A percentile compares a stretch with the other conserved stretches of the same genome.
phyloP scores from a whole-genome alignment of 2,329 filamentous ascomycete species.

The Penicillium glabrum region DNA sequence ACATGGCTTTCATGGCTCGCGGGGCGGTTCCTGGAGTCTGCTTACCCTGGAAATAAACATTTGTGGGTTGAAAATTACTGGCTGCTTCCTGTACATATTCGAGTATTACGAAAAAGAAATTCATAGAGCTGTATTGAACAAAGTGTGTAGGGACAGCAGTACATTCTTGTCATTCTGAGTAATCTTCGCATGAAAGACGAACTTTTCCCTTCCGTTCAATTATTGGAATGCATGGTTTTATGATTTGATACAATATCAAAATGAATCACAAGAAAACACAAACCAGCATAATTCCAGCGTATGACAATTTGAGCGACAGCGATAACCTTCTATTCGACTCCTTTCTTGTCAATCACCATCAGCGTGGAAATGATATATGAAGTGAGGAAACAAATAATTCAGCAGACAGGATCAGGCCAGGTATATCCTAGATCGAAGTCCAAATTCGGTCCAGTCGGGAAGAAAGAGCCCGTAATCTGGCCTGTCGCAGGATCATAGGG shows the following conservation, averaged over 20 bases:
- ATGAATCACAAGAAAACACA: background rate
- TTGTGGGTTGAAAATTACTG: background rate
- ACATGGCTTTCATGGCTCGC: background rate
- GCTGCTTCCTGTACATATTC: background rate
- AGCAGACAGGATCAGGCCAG: slow-evolving; percentile 32
- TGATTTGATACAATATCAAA: slow-evolving; percentile 3
- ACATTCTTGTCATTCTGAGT: slow-evolving; percentile 3
- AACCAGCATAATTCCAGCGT: background rate
- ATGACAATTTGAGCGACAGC: slow-evolving; percentile 8
- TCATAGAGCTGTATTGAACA: background rate
- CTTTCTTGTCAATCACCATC: background rate
- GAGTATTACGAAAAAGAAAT: background rate
- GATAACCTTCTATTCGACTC: background rate
- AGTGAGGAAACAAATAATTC: background rate
- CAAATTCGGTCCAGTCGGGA: slow-evolving; percentile 29
- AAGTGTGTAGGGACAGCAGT: background rate
- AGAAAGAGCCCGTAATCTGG: slow-evolving; percentile 40
- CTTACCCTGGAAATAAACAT: background rate
- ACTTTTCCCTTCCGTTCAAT: slow-evolving; percentile 1
- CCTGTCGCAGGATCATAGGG: slow-evolving; percentile 37
- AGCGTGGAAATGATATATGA: background rate
- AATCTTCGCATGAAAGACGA: slow-evolving; percentile 3
- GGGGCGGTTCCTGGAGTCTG: background rate
- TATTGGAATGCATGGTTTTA: background rate
- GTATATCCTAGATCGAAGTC: slow-evolving; percentile 35